These are phyloP conservation scores for Elaeagnus macrophylla DNA, from an alignment of 306 rosid genomes.

Conservation along the genomic window DNA sequence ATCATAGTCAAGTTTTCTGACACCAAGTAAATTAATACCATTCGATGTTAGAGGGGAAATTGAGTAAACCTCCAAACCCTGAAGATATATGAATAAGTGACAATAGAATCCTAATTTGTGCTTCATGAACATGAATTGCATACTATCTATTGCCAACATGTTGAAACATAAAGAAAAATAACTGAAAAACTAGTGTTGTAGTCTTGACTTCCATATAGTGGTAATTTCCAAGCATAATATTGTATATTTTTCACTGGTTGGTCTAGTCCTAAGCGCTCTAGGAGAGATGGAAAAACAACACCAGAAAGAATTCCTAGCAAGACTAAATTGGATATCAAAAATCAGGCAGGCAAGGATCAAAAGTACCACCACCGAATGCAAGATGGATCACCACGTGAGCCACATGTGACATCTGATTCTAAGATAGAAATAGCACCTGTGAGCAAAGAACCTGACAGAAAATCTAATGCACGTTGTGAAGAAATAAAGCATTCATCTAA, in stretches of 20 bases:
- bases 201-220: background rate
- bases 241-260: constrained; percentile 14
- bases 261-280: constrained; percentile 63
- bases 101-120: background rate
- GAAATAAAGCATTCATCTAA: constrained; percentile 36
- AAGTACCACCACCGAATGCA: constrained; percentile 29
- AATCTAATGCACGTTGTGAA: constrained; percentile 26
- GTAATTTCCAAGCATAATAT: constrained; percentile 8
- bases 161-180: too few relatives aligned
- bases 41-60: too few relatives aligned
- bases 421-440: constrained; percentile 29
- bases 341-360: constrained; percentile 30
- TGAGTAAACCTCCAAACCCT: background rate
- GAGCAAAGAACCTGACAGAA: constrained; percentile 35
- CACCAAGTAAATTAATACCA: too few relatives aligned
- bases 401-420: constrained; percentile 24
- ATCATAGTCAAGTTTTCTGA: too few relatives aligned
- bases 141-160: background rate
- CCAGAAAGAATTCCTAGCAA: constrained; percentile 31
- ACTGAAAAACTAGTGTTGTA: background rate
- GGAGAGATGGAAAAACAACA: constrained; percentile 57
- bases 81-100: background rate
- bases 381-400: constrained; percentile 32
- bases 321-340: constrained; percentile 27
- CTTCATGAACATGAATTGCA: background rate